These are phyloP conservation scores for Tephrocybe sp. DNA, from an alignment of 768 basidiomycete genomes.

Conservation along the genomic window DNA sequence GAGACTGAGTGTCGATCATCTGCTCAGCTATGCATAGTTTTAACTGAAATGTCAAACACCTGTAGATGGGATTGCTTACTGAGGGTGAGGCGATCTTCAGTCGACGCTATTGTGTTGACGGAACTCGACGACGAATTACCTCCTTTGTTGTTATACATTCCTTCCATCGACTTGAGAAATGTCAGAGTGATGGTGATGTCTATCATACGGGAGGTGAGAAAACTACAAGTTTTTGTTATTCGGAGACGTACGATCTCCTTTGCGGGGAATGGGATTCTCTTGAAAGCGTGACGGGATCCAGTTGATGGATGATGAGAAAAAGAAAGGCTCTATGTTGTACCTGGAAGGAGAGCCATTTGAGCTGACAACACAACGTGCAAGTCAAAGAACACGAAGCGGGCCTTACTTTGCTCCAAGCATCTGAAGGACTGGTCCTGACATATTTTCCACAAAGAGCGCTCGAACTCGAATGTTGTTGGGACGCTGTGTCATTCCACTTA, in stretches of 20 bases:
- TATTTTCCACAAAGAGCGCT: constrained; percentile 49
- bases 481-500: constrained; percentile 21
- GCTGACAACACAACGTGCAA: neutral
- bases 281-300: constrained; percentile 70
- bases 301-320: constrained; percentile 61
- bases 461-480: constrained; percentile 39
- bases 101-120: constrained; percentile 7
- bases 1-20: constrained; percentile 39
- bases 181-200: constrained; percentile 59
- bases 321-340: constrained; percentile 63
- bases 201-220: constrained; percentile 18
- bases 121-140: constrained; percentile 3
- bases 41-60: neutral
- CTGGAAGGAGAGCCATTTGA: constrained; percentile 21
- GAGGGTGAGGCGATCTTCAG: constrained; percentile 14
- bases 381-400: neutral
- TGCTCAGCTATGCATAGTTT: constrained; percentile 19
- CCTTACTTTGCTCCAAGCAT: constrained; percentile 58
- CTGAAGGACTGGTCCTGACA: constrained; percentile 51
- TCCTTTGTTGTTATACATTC: constrained; percentile 9
- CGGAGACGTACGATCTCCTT: constrained; percentile 50
- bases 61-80: constrained; percentile 11
- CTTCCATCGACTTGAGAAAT: constrained; percentile 46
- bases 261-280: constrained; percentile 35
- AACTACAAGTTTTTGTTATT: neutral